Conservation (phyloP, 1,284 basidiomycete species). For the Macrocystidia cucumis region DNA sequence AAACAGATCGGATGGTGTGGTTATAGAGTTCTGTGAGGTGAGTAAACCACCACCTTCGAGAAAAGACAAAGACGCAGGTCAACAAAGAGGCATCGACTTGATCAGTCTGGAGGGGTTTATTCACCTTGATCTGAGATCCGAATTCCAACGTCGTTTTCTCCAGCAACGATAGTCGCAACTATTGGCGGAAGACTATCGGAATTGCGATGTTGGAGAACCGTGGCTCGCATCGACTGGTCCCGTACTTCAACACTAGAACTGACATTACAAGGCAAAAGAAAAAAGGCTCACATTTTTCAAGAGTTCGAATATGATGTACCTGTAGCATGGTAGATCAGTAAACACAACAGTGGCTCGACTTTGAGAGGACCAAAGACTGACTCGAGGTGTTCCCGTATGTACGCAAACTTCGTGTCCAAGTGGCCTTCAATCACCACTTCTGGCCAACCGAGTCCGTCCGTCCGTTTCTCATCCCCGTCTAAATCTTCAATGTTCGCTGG, state of each 20-base stretch:
- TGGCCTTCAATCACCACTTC: slow-evolving; percentile 73
- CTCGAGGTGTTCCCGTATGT: slow-evolving; percentile 87
- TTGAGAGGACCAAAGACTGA: slow-evolving; percentile 23
- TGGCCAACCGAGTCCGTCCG: too few species aligned
- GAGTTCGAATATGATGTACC: slow-evolving; percentile 85
- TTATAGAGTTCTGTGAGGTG: slow-evolving; percentile 38
- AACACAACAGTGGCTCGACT: background rate
- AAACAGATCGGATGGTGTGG: slow-evolving; percentile 64
- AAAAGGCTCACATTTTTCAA: slow-evolving; percentile 67
- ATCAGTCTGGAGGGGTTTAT: slow-evolving; percentile 4
- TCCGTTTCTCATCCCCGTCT: slow-evolving; percentile 21
- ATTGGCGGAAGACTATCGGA: slow-evolving; percentile 44
- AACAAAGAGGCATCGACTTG: background rate
- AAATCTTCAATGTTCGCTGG: slow-evolving; percentile 38
- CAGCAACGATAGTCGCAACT: slow-evolving; percentile 65
- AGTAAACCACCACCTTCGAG: slow-evolving; percentile 61
- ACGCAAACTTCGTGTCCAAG: slow-evolving; percentile 68
- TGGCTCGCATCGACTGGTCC: slow-evolving; percentile 67
- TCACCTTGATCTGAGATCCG: slow-evolving; percentile 83
- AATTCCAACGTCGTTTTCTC: slow-evolving; percentile 64
- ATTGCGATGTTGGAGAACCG: slow-evolving; percentile 39
- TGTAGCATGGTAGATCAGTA: slow-evolving; percentile 17
- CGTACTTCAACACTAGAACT: too few species aligned
- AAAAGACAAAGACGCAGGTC: slow-evolving; percentile 6
- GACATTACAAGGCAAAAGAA: slow-evolving; percentile 9